A percentile compares a stretch with the other conserved stretches of the same genome.
Conservation (phyloP, 73 alveolate genomes). For the Strombidium stylifer region DNA sequence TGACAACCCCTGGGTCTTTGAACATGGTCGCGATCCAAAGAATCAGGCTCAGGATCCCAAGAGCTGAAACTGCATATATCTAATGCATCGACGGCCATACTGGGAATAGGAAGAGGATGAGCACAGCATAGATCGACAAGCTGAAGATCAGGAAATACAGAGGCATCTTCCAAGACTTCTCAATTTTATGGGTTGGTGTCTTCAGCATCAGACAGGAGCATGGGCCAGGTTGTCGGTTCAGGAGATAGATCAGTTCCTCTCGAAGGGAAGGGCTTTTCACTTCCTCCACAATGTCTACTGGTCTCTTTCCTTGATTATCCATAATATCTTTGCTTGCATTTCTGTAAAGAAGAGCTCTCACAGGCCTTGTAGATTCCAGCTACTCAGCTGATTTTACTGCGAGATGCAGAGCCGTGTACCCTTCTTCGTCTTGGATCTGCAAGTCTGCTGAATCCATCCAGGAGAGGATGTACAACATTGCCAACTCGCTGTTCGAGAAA, state of each 20-base stretch:
- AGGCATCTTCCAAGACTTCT: too few species aligned
- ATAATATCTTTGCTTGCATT: constrained; percentile 66
- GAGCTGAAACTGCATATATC: background rate
- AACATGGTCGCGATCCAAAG: background rate
- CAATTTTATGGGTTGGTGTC: too few species aligned
- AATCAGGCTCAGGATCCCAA: background rate
- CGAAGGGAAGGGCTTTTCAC: background rate
- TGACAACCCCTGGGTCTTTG: constrained; percentile 6
- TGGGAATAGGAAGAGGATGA: background rate
- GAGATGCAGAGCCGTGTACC: constrained; percentile 85
- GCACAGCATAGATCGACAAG: background rate
- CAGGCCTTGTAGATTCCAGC: constrained; percentile 54
- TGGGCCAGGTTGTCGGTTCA: too few species aligned
- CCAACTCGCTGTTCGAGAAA: constrained; percentile 68
- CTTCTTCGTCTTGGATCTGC: constrained; percentile 70
- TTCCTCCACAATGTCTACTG: constrained; percentile 62
- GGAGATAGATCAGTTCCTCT: constrained; percentile 15
- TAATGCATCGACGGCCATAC: background rate
- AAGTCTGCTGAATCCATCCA: constrained; percentile 66
- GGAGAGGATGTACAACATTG: constrained; percentile 72
- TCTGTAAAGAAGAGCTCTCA: constrained; percentile 64
- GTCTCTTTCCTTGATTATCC: constrained; percentile 56
- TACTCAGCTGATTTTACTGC: constrained; percentile 71
- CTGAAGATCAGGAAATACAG: background rate
- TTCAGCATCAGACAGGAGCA: too few species aligned